Evolutionary conservation across 169 alveolate species (phyloP).

Genomic region (Pseudocohnilembus persalinus): DNA sequence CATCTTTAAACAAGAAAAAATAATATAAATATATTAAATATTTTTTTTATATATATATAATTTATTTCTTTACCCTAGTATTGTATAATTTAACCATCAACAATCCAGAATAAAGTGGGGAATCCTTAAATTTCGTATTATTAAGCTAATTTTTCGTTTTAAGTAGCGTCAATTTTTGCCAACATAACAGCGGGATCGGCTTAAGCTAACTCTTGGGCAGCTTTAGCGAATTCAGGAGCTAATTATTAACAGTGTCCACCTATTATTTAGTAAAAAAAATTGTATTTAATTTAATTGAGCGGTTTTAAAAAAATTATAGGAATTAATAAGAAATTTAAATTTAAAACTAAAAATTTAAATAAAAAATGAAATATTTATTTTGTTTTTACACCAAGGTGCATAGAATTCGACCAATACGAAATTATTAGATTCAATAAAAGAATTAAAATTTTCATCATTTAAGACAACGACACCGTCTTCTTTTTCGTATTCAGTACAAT

Average conservation of each 20-base stretch:
- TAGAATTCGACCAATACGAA: slow-evolving; percentile 69
- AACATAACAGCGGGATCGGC: not conserved
- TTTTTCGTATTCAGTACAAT: not conserved
- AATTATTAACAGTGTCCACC: slow-evolving; percentile 64
- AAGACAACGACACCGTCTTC: not conserved
- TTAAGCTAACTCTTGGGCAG: slow-evolving; percentile 26
- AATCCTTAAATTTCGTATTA: not conserved
- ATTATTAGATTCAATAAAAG: slow-evolving; percentile 4
- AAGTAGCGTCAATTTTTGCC: not conserved
- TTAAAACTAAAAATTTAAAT: not conserved
- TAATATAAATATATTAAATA: too few relatives aligned
- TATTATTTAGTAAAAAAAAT: too few relatives aligned
- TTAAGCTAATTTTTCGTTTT: not conserved
- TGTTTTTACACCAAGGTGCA: slow-evolving; percentile 66
- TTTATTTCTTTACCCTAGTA: not conserved
- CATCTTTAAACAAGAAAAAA: too few relatives aligned
- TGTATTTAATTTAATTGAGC: too few relatives aligned
- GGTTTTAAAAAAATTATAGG: too few relatives aligned
- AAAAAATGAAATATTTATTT: too few relatives aligned
- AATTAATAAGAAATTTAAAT: not conserved
- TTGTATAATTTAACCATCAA: not conserved
- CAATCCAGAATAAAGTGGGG: not conserved
- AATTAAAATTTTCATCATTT: not conserved
- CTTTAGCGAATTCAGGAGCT: slow-evolving; percentile 66
- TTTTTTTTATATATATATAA: too few relatives aligned